Evolutionary conservation across 2,329 filamentous ascomycete species (phyloP), one percentile per base, ranked within the genome.

Genomic region (Penicillium sp.): DNA sequence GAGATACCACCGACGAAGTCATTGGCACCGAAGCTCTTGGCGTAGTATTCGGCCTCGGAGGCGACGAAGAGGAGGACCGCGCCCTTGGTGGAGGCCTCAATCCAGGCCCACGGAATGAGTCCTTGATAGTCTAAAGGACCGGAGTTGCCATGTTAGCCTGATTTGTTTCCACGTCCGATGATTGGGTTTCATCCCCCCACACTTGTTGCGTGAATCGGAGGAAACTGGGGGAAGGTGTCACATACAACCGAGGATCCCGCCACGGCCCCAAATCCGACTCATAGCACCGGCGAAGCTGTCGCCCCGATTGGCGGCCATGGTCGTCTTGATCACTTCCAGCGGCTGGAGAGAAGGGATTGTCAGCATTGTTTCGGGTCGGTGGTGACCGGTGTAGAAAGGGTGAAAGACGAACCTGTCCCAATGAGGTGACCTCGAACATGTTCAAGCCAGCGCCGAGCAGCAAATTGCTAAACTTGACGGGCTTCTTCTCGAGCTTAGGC

Each of bases 91-190:
- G 92, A 97, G 72, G 94, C 94, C 84, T 99, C 94, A 79, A 99
- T 97, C 94, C 94, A 99, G 76, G 94, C 94, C 92, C 92, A 96
- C 60, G 94, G 94, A 74, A 99, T 97, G 67, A 99, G 89, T 76
- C 94, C 94, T 82, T 99, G 94, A 83, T 96, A 99, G 81, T 96
- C 92, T 97, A 53, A 30, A 53, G 5, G 28, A 48, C 30, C 36
- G 24, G 45, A 41, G 22, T 51, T 28, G 30, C 46, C 46, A 38
- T 31, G 50, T 61, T 54, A 61, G 55, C 50, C 22, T 16, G 28
- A 24, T 47, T 49, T 14, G 14, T 40, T 46, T 36, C 43, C 24
- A 25, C 20, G 30, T 39, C 22, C 16, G 35, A 36, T 48, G 44
- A 50, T 50, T 56, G 54, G 52, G 45, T 46, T 62, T 49, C 61